These are phyloP conservation scores for Diplotaxis tenuifolia DNA, from an alignment of 345 rosid genomes.

Conservation along the genomic window DNA sequence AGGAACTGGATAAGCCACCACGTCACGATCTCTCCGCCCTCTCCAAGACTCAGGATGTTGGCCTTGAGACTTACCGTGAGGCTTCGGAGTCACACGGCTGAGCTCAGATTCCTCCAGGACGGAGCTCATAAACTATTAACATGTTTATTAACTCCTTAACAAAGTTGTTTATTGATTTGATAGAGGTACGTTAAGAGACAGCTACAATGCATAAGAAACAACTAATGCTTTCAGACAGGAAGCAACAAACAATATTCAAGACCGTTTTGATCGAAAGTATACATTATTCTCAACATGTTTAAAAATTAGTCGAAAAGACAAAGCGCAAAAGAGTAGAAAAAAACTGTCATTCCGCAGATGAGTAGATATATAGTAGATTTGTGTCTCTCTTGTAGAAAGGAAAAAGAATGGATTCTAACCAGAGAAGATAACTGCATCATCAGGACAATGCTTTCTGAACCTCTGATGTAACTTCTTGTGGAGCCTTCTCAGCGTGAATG, in stretches of 20 bases:
- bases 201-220: slow-evolving; percentile 4
- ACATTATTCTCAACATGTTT: slow-evolving; percentile 6
- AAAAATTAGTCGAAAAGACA: slow-evolving; percentile 6
- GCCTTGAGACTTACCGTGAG: background rate
- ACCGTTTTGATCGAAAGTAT: background rate
- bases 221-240: background rate
- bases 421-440: slow-evolving; percentile 20
- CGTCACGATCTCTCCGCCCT: slow-evolving; percentile 54
- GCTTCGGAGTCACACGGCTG: background rate
- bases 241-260: slow-evolving; percentile 3
- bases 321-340: slow-evolving; percentile 11
- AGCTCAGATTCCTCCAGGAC: too few species aligned
- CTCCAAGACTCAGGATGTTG: slow-evolving; percentile 41
- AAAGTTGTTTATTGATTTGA: background rate
- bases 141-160: background rate
- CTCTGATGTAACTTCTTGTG: slow-evolving; percentile 68
- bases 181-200: background rate
- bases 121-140: background rate
- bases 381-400: slow-evolving; percentile 22
- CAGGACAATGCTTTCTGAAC: slow-evolving; percentile 68
- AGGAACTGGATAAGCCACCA: slow-evolving; percentile 66
- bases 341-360: slow-evolving; percentile 32
- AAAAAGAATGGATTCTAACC: slow-evolving; percentile 32
- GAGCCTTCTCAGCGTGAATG: slow-evolving; percentile 72
- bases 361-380: slow-evolving; percentile 20